Percentiles rank a stretch among this genome's conserved stretches.
Conservation (phyloP, 2,329 filamentous ascomycete species). For the Sarocladium oryzae region DNA sequence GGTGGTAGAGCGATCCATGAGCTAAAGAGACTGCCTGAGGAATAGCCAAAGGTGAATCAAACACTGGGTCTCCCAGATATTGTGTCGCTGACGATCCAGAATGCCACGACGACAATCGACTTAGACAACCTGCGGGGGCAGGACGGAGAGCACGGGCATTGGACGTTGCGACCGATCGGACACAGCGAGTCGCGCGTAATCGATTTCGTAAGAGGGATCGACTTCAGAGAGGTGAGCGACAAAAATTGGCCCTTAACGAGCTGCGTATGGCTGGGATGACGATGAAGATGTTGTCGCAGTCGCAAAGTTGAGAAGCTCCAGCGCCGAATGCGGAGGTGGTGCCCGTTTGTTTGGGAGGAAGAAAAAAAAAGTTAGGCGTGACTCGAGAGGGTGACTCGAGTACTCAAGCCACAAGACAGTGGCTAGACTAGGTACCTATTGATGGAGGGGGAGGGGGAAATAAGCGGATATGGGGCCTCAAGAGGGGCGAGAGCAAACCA, state of each 20-base stretch:
- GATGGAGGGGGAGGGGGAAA: not conserved
- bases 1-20: conserved; percentile 43
- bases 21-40: conserved; percentile 14
- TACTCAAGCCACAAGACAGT: conserved; percentile 1
- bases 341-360: not conserved
- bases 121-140: not conserved
- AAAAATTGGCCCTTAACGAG: not conserved
- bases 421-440: not conserved
- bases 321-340: conserved; percentile 7
- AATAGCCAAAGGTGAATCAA: not conserved
- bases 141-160: not conserved
- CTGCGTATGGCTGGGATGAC: not conserved
- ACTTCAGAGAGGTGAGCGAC: not conserved
- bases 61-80: not conserved
- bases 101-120: not conserved
- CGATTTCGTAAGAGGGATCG: not conserved
- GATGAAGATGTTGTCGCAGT: conserved; percentile 4
- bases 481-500: not conserved
- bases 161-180: not conserved
- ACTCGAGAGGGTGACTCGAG: conserved; percentile 8
- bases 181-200: not conserved
- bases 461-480: not conserved
- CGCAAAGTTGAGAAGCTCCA: conserved; percentile 1
- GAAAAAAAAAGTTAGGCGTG: conserved; percentile 7
- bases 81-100: not conserved